Evolutionary conservation across 2,329 filamentous ascomycete species (phyloP), one percentile per base, ranked within the genome.

Genomic region (Trematosphaeria pertusa): DNA sequence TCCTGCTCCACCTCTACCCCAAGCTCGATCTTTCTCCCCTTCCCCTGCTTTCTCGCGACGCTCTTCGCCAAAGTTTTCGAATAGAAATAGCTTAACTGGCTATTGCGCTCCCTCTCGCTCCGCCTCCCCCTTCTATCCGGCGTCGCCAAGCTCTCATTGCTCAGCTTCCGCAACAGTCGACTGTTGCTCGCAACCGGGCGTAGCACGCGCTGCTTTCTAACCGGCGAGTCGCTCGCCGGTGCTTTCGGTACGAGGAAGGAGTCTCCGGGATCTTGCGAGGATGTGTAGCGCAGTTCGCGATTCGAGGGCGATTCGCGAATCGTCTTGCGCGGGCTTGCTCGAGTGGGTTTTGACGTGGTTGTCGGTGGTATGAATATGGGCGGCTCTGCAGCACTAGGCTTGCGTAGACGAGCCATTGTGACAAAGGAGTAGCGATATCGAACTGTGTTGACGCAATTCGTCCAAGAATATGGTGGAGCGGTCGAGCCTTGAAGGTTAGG

Each of bases 391-490:
- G 58, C 54, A 24, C 59, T 62, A 3, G 65, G 54, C 47, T 70
- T 70, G 37, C 67, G 68, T 18, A 71, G 58, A 38, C 68, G 68
- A 37, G 68, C 68, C 68, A 71, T 71, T 30, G 45, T 51, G 40
- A 35, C 15, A 19, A 19, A 41, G 9, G 26, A 9, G 44, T 33
- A 48, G 31, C 30, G 22, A 43, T 50, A 37, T n/a, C n/a, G 10
- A 18, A 38, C 37, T 24, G 19, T 24, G 7, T 17, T 26, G 28
- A 30, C 6, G 47, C 40, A 40, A 26, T 46, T 44, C n/a, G 39
- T 15, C 11, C 43, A 47, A 35, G 26, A 43, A 40, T 48, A 42
- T 14, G 31, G 32, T 37, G 34, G 21, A 43, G 26, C 34, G 19
- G 19, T 32, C 34, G 37, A 14, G 14, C 7, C 31, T 9, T 33